Evolutionary conservation across 306 rosid genomes (phyloP).

Genomic region (Urtica urens): DNA sequence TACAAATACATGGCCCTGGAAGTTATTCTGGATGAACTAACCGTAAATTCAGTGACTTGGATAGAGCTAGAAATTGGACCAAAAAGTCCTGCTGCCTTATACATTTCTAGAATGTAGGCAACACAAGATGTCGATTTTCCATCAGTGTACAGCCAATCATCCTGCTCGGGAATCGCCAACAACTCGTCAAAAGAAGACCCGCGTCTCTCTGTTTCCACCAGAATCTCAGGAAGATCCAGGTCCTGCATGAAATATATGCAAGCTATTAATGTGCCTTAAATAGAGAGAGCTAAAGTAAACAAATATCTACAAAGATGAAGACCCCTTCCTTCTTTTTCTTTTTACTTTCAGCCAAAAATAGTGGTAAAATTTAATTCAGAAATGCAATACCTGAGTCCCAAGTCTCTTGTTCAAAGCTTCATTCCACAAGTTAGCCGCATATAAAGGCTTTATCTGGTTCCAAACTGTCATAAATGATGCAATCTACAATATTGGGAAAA

Average conservation of each 20-base stretch:
- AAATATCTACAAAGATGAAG: not conserved
- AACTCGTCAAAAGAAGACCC: slow-evolving; percentile 83
- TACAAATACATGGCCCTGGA: slow-evolving; percentile 12
- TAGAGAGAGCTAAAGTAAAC: not conserved
- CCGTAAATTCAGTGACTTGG: slow-evolving; percentile 96
- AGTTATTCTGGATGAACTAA: slow-evolving; percentile 27
- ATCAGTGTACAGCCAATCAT: slow-evolving; percentile 83
- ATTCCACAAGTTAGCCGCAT: slow-evolving; percentile 94
- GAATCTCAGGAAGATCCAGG: slow-evolving; percentile 66
- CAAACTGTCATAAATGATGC: slow-evolving; percentile 97
- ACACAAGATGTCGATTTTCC: slow-evolving; percentile 89
- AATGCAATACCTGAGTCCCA: slow-evolving; percentile 48
- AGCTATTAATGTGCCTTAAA: not conserved
- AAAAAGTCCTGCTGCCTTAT: slow-evolving; percentile 87
- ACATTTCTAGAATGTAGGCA: slow-evolving; percentile 84
- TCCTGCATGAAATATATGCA: slow-evolving; percentile 38
- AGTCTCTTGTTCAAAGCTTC: slow-evolving; percentile 96
- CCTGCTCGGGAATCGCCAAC: slow-evolving; percentile 81
- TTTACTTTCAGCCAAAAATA: no score
- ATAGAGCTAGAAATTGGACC: slow-evolving; percentile 68
- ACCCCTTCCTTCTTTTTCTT: no score
- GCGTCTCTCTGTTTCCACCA: slow-evolving; percentile 76
- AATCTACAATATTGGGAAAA: slow-evolving; percentile 42
- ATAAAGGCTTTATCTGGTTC: slow-evolving; percentile 74
- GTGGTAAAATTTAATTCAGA: not conserved